Evolutionary conservation across 1,139 yeast genomes (phyloP).

Genomic region (Candida sanyaensis): DNA sequence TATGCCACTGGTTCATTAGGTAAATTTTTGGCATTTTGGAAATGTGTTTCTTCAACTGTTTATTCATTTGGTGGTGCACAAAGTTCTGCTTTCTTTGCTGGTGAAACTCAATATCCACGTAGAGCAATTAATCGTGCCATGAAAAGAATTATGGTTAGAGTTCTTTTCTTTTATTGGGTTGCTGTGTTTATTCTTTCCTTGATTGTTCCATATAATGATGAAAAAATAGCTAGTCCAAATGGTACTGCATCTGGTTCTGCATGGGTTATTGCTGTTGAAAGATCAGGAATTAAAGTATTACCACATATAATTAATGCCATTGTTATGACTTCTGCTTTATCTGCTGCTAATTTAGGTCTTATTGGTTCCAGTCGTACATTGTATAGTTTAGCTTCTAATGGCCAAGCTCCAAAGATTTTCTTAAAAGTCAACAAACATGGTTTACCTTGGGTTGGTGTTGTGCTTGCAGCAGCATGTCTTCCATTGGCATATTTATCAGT

Average conservation of each 20-base stretch:
- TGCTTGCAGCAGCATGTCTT: conserved; percentile 23
- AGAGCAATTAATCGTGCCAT: conserved; percentile 49
- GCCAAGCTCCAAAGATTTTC: conserved; percentile 43
- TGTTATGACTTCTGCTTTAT: conserved; percentile 53
- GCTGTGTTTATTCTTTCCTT: conserved; percentile 48
- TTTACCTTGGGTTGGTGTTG: conserved; percentile 26
- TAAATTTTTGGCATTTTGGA: conserved; percentile 29
- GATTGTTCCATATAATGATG: conserved; percentile 48
- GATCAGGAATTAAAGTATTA: conserved; percentile 49
- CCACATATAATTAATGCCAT: conserved; percentile 54
- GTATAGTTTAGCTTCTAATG: conserved; percentile 48
- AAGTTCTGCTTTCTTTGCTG: conserved; percentile 44
- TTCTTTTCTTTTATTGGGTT: conserved; percentile 42
- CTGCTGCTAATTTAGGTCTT: conserved; percentile 50
- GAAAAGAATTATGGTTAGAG: conserved; percentile 46
- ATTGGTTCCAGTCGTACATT: conserved; percentile 45
- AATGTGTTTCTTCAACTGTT: conserved; percentile 24
- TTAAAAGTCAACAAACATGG: conserved; percentile 34
- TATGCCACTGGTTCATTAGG: conserved; percentile 24
- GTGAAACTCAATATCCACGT: conserved; percentile 53
- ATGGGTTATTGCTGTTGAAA: conserved; percentile 53
- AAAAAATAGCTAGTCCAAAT: conserved; percentile 33
- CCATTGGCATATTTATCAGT: conserved; percentile 31
- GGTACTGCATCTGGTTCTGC: conserved; percentile 57
- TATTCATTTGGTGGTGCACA: conserved; percentile 36